Evolutionary conservation across 177 flowering plant genomes (phyloP), one percentile per base, ranked within the genome.

Genomic region (Vitis hybrid): DNA sequence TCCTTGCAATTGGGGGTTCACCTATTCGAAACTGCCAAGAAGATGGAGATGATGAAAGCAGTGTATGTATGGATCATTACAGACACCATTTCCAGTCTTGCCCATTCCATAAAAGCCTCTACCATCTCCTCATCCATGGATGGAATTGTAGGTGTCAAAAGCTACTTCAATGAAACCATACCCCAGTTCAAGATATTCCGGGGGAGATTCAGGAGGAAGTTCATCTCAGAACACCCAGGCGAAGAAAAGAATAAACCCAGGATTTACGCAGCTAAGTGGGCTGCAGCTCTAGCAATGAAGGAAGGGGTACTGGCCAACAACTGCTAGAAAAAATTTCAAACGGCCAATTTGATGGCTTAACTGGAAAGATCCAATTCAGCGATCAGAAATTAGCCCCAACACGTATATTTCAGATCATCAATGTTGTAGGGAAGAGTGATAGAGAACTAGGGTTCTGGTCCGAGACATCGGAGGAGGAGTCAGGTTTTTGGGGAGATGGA

Each of bases 21-120:
- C 1, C 8, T 80, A 14, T 80, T 80, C 40, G 24, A 40, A 56
- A 60, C 73, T 60, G 85, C 85, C 1, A 77, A 75, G 48, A 40
- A 55, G 6, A 7, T 73, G 65, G 75, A 68, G 9, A 58, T 82
- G 73, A 80, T 82, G 83, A 77, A 56, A 4, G 69, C 67, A 11
- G 83, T 65, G 1, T 75, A 56, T 55, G 82, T 78, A 2, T 82
- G 83, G 85, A 80, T 82, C 27, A 67, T 74, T 15, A 72, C 83
- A 6, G 6, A 35, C 40, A 35, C 40, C 40, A 35, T 35, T 6
- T 4, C 40, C 6, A 35, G 1, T 6, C 40, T 35, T 35, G 40
- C 5, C 40, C 40, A 35, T 35, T 35, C 40, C 40, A 5, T 35
- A 35, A 35, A 35, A 35, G 40, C 40, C 6, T 35, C 40, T 4